Conservation (phyloP, 352 stramenopile species). For the Phytophthora rubi region DNA sequence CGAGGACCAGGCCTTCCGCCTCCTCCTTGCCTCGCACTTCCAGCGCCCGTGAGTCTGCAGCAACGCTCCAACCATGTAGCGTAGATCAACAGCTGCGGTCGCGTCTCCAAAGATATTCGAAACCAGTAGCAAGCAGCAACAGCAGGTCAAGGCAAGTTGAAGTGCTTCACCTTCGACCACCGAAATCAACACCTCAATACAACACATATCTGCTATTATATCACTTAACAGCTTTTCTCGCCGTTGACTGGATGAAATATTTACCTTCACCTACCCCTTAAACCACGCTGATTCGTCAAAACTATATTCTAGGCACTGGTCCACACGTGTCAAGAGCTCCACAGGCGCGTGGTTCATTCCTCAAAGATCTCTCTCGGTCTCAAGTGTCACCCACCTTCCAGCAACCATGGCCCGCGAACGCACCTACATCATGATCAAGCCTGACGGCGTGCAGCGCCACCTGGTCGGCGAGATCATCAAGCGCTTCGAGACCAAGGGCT, state of each 20-base stretch:
- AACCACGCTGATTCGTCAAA: constrained; percentile 16
- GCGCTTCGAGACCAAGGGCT: constrained; percentile 96
- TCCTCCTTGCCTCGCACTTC: constrained; percentile 53
- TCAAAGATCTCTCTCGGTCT: constrained; percentile 32
- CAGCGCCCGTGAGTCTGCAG: constrained; percentile 13
- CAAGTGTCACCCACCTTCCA: constrained; percentile 22
- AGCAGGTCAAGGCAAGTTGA: constrained; percentile 5
- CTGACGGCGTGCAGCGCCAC: constrained; percentile 94
- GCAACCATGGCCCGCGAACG: constrained; percentile 90
- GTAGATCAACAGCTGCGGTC: background rate
- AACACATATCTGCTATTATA: too few relatives aligned
- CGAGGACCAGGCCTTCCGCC: constrained; percentile 68
- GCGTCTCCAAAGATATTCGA: background rate
- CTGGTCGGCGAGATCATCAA: constrained; percentile 95
- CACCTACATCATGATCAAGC: constrained; percentile 96
- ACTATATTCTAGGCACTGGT: constrained; percentile 9
- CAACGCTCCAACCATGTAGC: background rate
- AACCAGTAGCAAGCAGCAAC: background rate
- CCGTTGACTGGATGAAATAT: constrained; percentile 6
- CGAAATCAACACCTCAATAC: background rate
- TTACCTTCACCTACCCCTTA: background rate
- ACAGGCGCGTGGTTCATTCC: constrained; percentile 16
- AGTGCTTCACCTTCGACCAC: constrained; percentile 10
- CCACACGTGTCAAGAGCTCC: constrained; percentile 14
- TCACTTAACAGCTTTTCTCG: background rate